Evolutionary conservation across 1,139 yeast species (phyloP).

Genomic region (Petasospora rhodanensis): DNA sequence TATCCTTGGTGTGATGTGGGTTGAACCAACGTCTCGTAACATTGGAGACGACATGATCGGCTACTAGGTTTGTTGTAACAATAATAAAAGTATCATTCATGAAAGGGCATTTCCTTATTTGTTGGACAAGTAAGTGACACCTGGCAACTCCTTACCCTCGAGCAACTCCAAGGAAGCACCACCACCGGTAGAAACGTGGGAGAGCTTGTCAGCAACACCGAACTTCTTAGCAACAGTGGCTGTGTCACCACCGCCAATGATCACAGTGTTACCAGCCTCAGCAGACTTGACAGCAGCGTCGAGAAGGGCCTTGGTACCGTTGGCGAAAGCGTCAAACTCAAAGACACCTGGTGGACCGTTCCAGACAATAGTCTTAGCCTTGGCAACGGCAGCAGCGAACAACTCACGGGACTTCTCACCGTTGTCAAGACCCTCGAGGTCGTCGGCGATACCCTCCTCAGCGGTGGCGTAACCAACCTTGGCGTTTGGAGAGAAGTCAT

Average conservation of each 20-base stretch:
- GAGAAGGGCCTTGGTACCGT: slow-evolving; percentile 84
- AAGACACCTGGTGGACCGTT: slow-evolving; percentile 99
- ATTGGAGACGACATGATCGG: slow-evolving; percentile 24
- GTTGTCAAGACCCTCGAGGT: slow-evolving; percentile 91
- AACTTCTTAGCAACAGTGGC: slow-evolving; percentile 98
- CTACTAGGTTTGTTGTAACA: not conserved
- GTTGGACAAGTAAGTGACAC: slow-evolving; percentile 85
- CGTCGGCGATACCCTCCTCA: slow-evolving; percentile 84
- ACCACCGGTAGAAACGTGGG: slow-evolving; percentile 98
- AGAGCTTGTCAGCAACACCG: slow-evolving; percentile 90
- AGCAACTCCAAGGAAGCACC: slow-evolving; percentile 97
- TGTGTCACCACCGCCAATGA: slow-evolving; percentile 99
- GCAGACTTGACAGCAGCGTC: slow-evolving; percentile 85
- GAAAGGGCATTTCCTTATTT: too few relatives aligned
- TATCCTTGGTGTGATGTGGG: slow-evolving; percentile 39
- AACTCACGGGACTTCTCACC: slow-evolving; percentile 83
- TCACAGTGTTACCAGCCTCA: slow-evolving; percentile 85
- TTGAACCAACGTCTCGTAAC: slow-evolving; percentile 44
- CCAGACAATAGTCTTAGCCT: slow-evolving; percentile 97
- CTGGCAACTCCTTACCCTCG: slow-evolving; percentile 97
- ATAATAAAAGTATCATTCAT: too few relatives aligned
- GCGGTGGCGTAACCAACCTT: slow-evolving; percentile 74
- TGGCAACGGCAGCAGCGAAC: slow-evolving; percentile 72
- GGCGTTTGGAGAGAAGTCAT: slow-evolving; percentile 89
- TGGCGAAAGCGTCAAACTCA: slow-evolving; percentile 86